These are phyloP conservation scores for Aureobasidium musti DNA, from an alignment of 2,329 filamentous ascomycete species.

Conservation along the genomic window DNA sequence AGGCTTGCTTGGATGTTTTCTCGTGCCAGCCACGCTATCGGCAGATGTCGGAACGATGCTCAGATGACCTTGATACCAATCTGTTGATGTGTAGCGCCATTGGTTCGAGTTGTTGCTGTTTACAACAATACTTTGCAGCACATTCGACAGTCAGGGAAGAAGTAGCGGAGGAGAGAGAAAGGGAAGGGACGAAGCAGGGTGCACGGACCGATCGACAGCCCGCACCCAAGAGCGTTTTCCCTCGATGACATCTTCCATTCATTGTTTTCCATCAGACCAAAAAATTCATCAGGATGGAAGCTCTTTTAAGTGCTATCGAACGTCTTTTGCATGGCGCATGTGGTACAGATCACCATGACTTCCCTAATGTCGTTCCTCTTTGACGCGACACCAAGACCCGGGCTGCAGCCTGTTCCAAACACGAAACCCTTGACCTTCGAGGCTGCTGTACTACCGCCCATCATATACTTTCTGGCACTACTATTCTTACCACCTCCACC, in stretches of 20 bases:
- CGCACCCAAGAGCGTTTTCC: constrained; percentile 12
- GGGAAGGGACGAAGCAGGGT: background rate
- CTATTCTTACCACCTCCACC: constrained; percentile 47
- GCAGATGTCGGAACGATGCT: background rate
- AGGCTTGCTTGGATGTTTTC: background rate
- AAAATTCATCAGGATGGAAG: constrained; percentile 11
- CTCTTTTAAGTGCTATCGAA: constrained; percentile 5
- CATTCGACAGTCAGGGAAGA: background rate
- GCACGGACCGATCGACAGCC: constrained; percentile 24
- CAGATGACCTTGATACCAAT: background rate
- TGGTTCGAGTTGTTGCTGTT: background rate
- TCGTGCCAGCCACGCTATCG: background rate
- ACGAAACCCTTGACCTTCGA: constrained; percentile 45
- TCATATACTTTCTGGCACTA: constrained; percentile 49
- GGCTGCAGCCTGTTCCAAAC: constrained; percentile 47
- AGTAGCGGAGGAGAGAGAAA: background rate
- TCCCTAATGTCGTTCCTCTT: background rate
- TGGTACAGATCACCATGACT: constrained; percentile 24
- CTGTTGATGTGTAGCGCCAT: background rate
- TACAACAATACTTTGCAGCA: background rate
- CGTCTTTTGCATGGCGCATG: constrained; percentile 2
- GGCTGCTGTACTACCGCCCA: constrained; percentile 45
- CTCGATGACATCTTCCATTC: constrained; percentile 29
- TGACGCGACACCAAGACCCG: constrained; percentile 39
- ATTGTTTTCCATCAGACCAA: constrained; percentile 1